A percentile compares a stretch with the other conserved stretches of the same genome.
Evolutionary conservation across 306 rosid species (phyloP).

Genomic region (Morella rubra): DNA sequence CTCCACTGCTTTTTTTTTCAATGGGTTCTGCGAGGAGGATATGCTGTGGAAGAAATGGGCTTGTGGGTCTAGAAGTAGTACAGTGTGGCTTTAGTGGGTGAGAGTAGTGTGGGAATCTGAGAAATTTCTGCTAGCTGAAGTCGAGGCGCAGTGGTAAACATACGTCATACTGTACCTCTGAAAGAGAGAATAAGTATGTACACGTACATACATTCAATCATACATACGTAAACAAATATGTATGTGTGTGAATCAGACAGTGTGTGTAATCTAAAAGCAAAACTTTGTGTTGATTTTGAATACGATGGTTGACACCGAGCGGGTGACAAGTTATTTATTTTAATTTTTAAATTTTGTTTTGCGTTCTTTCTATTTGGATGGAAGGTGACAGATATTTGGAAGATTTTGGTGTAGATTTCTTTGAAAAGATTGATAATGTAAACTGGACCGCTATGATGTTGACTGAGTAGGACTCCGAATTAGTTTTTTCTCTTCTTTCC

Average conservation of each 20-base stretch:
- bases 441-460: slow-evolving; percentile 30
- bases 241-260: background rate
- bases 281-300: background rate
- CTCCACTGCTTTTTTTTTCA: slow-evolving; percentile 7
- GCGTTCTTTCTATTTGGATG: background rate
- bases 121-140: background rate
- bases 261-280: background rate
- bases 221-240: background rate
- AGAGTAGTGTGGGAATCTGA: slow-evolving; percentile 3
- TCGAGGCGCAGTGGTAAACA: slow-evolving; percentile 25
- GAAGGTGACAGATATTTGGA: slow-evolving; percentile 9
- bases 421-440: slow-evolving; percentile 20
- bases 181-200: background rate
- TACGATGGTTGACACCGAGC: background rate
- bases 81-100: background rate
- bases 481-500: slow-evolving; percentile 12
- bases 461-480: slow-evolving; percentile 30
- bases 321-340: background rate
- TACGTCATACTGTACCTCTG: slow-evolving; percentile 7
- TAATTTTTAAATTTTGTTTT: too few species aligned
- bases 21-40: background rate
- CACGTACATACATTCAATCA: too few species aligned
- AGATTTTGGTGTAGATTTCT: slow-evolving; percentile 6
- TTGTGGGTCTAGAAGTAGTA: background rate
- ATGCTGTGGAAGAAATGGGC: slow-evolving; percentile 2